Conservation (phyloP, 78 protist genomes). For the Planoprotostelium fungivorum region DNA sequence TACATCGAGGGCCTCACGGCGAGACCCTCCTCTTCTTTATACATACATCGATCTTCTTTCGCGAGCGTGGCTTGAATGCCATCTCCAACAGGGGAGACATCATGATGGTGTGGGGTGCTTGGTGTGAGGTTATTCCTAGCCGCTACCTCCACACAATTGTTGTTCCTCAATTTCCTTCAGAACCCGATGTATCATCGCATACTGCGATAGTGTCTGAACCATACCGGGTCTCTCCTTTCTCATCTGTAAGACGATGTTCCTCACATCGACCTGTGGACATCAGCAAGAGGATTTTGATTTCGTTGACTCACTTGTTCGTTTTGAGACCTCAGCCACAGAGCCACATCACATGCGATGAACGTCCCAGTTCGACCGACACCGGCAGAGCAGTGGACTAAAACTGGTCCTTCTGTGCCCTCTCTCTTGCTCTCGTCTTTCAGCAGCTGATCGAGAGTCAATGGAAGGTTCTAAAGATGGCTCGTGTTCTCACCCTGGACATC, state of each 20-base stretch:
- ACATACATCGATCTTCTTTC: too few species aligned
- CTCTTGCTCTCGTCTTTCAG: neutral
- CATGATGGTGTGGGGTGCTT: too few species aligned
- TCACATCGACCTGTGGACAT: neutral
- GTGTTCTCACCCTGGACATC: neutral
- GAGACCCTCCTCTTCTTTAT: too few species aligned
- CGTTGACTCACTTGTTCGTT: neutral
- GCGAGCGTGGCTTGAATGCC: too few species aligned
- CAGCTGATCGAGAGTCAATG: neutral
- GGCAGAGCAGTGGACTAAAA: conserved; percentile 74
- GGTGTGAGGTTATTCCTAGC: too few species aligned
- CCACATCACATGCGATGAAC: conserved; percentile 55
- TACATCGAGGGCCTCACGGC: too few species aligned
- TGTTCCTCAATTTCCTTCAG: too few species aligned
- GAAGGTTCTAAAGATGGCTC: neutral
- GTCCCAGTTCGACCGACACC: conserved; percentile 81
- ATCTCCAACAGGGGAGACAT: too few species aligned
- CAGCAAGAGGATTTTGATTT: neutral
- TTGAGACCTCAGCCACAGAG: neutral
- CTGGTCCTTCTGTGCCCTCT: conserved; percentile 47
- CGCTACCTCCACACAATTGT: too few species aligned
- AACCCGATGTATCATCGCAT: neutral
- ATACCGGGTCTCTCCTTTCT: neutral
- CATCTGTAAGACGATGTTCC: neutral
- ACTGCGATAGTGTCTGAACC: neutral